A percentile compares a stretch with the other conserved stretches of the same genome.
These are phyloP conservation scores for Herpotrichia juniperi DNA, from an alignment of 2,329 filamentous ascomycete genomes.

Conservation along the genomic window DNA sequence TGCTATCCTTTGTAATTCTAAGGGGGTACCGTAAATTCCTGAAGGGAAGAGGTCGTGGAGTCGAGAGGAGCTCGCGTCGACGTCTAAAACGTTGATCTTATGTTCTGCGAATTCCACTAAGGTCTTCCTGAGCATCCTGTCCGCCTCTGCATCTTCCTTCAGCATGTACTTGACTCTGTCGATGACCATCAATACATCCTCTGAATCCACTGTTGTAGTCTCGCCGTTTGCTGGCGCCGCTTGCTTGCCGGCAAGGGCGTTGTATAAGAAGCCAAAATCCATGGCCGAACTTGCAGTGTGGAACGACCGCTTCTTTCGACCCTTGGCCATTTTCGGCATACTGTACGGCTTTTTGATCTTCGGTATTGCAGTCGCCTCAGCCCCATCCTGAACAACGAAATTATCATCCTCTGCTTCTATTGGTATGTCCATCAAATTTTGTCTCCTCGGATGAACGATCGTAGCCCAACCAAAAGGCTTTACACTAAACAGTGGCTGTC, in stretches of 20 bases:
- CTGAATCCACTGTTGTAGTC: neutral
- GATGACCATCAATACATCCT: constrained; percentile 19
- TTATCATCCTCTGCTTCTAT: constrained; percentile 26
- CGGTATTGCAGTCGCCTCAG: constrained; percentile 15
- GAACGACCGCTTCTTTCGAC: neutral
- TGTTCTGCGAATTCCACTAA: constrained; percentile 25
- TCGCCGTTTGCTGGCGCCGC: neutral
- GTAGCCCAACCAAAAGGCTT: constrained; percentile 26
- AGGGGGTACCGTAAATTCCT: neutral
- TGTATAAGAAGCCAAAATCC: constrained; percentile 20
- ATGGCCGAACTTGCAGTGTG: neutral
- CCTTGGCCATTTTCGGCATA: constrained; percentile 4
- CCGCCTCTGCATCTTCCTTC: constrained; percentile 3
- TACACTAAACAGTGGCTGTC: constrained; percentile 7
- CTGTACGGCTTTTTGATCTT: constrained; percentile 14
- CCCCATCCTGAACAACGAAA: constrained; percentile 35
- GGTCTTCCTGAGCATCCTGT: constrained; percentile 20
- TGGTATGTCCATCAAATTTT: constrained; percentile 1
- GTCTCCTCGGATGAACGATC: constrained; percentile 9
- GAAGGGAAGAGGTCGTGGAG: constrained; percentile 24
- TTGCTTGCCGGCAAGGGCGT: constrained; percentile 13
- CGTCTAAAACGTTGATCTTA: constrained; percentile 28
- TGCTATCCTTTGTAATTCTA: constrained; percentile 24
- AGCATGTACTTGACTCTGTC: constrained; percentile 22
- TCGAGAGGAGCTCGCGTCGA: constrained; percentile 35